phyloP scores from a whole-genome alignment of 768 basidiomycete genomes.

The Pleurotus eryngii region DNA sequence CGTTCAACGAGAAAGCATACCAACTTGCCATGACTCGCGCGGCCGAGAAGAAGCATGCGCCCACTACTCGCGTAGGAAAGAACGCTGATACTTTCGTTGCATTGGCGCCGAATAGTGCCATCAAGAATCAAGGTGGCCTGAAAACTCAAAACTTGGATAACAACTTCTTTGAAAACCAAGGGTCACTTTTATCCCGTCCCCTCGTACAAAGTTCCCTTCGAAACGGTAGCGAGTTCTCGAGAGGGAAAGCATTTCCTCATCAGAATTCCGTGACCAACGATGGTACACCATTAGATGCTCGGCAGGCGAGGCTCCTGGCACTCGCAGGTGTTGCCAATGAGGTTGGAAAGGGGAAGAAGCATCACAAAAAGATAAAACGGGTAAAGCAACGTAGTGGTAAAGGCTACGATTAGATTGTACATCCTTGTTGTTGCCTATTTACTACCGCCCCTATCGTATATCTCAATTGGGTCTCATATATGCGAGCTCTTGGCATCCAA shows the following conservation, averaged over 20 bases:
- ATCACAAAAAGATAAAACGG: slow-evolving; percentile 77
- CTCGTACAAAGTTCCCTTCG: slow-evolving; percentile 58
- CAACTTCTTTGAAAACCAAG: slow-evolving; percentile 72
- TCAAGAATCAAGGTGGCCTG: slow-evolving; percentile 29
- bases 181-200: slow-evolving; percentile 52
- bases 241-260: slow-evolving; percentile 74
- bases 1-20: slow-evolving; percentile 75
- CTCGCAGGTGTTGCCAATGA: slow-evolving; percentile 38
- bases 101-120: slow-evolving; percentile 21
- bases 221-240: slow-evolving; percentile 57
- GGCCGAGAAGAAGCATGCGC: slow-evolving; percentile 84
- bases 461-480: not conserved
- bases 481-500: not conserved
- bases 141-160: slow-evolving; percentile 74
- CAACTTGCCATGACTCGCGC: slow-evolving; percentile 55
- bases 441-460: not conserved
- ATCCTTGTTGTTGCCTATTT: not conserved
- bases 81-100: slow-evolving; percentile 80
- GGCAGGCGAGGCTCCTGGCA: slow-evolving; percentile 38
- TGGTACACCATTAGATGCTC: slow-evolving; percentile 57
- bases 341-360: slow-evolving; percentile 61
- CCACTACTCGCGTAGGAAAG: slow-evolving; percentile 81
- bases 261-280: slow-evolving; percentile 79
- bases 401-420: slow-evolving; percentile 69
- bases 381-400: slow-evolving; percentile 90